These are phyloP conservation scores for Taxawa tesnikishii DNA, from an alignment of 2,329 filamentous ascomycete species.

Conservation along the genomic window DNA sequence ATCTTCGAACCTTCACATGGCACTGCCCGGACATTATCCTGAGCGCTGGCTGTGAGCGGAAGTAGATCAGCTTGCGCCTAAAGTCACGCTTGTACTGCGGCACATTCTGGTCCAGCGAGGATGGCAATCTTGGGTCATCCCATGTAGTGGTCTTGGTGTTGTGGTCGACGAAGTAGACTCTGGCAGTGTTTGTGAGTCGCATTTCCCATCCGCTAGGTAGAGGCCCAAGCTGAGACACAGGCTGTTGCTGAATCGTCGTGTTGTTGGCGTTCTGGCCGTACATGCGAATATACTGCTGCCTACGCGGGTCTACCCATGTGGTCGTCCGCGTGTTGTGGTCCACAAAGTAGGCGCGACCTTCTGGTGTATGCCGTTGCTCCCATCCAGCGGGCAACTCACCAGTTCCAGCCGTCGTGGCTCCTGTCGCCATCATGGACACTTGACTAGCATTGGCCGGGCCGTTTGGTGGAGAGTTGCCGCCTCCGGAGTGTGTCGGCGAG, in stretches of 20 bases:
- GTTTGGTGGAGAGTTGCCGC: conserved; percentile 26
- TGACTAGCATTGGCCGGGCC: conserved; percentile 36
- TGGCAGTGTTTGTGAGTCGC: conserved; percentile 93
- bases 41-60: conserved; percentile 93
- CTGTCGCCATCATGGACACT: conserved; percentile 85
- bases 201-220: conserved; percentile 98
- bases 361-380: conserved; percentile 92
- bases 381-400: conserved; percentile 91
- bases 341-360: conserved; percentile 91
- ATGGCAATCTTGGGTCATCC: conserved; percentile 92
- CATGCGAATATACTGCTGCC: conserved; percentile 97
- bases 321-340: conserved; percentile 97
- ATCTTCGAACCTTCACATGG: conserved; percentile 92
- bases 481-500: conserved; percentile 62
- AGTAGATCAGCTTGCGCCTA: conserved; percentile 95
- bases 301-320: conserved; percentile 93
- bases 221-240: conserved; percentile 89
- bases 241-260: conserved; percentile 91
- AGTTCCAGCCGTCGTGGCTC: conserved; percentile 84
- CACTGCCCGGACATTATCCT: conserved; percentile 93
- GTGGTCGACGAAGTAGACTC: conserved; percentile 98
- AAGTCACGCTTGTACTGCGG: conserved; percentile 99
- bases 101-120: conserved; percentile 93
- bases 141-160: conserved; percentile 99
- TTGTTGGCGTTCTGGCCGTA: conserved; percentile 73